phyloP scores from a whole-genome alignment of 192 early-diverging fungal species.

The Chytriomyces confervae region DNA sequence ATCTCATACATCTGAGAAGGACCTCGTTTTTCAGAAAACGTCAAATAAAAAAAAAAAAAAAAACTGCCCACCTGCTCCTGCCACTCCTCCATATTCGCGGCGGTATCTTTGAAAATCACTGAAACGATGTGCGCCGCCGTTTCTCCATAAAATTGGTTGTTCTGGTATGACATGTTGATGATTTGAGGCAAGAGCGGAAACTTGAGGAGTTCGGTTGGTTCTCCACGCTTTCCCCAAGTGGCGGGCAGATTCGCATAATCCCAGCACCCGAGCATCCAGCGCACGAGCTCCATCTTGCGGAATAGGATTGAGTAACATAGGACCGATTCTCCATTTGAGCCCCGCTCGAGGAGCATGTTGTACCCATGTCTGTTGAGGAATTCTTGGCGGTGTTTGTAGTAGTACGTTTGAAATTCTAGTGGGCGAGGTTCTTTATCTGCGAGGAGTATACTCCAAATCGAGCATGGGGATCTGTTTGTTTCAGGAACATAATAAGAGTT shows the following conservation, averaged over 20 bases:
- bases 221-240: not conserved
- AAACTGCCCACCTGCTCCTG: too few species aligned
- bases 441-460: not conserved
- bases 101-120: constrained; percentile 7
- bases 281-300: not conserved
- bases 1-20: too few species aligned
- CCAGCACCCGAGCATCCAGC: constrained; percentile 9
- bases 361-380: constrained; percentile 16
- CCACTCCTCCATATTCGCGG: too few species aligned
- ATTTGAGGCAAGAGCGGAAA: constrained; percentile 14
- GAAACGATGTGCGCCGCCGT: not conserved
- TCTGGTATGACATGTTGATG: constrained; percentile 21
- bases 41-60: too few species aligned
- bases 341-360: constrained; percentile 31
- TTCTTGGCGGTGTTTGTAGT: not conserved
- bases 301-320: constrained; percentile 11
- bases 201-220: not conserved
- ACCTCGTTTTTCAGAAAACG: too few species aligned
- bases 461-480: not conserved
- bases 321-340: constrained; percentile 23
- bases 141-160: constrained; percentile 10
- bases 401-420: constrained; percentile 7
- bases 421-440: not conserved
- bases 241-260: not conserved
- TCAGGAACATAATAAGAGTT: too few species aligned